These are phyloP conservation scores for Globisporangium barbulae DNA, from an alignment of 352 stramenopile genomes.

Conservation along the genomic window DNA sequence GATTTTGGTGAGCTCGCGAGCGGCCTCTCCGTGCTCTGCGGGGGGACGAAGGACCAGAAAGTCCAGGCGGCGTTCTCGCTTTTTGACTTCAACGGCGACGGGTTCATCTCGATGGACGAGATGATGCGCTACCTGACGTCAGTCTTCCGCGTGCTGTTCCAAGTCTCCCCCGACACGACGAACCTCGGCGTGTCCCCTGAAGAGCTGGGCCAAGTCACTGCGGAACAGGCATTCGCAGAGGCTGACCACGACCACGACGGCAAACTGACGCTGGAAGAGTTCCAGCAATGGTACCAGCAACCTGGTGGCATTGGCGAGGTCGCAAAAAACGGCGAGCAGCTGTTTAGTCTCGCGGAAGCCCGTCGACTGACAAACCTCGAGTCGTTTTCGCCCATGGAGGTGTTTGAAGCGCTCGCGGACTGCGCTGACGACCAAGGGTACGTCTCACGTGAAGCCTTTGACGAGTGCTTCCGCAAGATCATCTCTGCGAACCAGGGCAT, in stretches of 20 bases:
- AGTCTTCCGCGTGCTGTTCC: conserved; percentile 84
- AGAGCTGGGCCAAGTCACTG: conserved; percentile 76
- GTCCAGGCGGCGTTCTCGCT: conserved; percentile 80
- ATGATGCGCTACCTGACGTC: conserved; percentile 88
- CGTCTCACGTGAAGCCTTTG: conserved; percentile 69
- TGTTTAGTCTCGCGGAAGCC: conserved; percentile 73
- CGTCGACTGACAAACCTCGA: conserved; percentile 75
- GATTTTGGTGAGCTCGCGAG: conserved; percentile 84
- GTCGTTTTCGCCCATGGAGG: conserved; percentile 66
- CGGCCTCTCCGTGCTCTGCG: conserved; percentile 79
- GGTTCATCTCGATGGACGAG: conserved; percentile 83
- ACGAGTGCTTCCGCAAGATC: conserved; percentile 75
- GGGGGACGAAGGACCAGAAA: conserved; percentile 84
- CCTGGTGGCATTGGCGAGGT: conserved; percentile 68
- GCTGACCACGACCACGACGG: conserved; percentile 71
- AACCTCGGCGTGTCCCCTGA: conserved; percentile 63
- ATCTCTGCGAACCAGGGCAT: conserved; percentile 53
- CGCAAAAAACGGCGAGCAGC: conserved; percentile 73
- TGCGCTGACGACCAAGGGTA: conserved; percentile 68
- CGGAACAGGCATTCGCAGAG: conserved; percentile 73
- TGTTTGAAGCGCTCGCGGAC: conserved; percentile 73
- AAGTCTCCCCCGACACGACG: conserved; percentile 66
- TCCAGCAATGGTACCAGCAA: conserved; percentile 83
- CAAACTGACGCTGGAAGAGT: conserved; percentile 79
- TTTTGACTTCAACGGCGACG: conserved; percentile 89